phyloP scores from a whole-genome alignment of 1,284 basidiomycete genomes.

The Leccinum solheimii region DNA sequence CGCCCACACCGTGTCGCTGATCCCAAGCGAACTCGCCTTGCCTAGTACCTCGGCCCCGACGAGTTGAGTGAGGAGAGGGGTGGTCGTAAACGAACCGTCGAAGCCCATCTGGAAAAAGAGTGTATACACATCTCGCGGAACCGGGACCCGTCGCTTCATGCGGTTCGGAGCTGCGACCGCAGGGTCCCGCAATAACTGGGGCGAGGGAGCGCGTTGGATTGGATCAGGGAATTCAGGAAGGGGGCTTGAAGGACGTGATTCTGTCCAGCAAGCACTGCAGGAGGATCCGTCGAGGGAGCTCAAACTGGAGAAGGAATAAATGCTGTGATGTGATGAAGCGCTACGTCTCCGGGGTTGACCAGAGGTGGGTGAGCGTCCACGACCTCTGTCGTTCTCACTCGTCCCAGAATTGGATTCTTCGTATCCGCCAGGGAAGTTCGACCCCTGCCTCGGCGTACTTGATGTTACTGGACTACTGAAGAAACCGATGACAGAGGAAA shows the following conservation, averaged over 20 bases:
- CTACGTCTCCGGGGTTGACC: conserved; percentile 4
- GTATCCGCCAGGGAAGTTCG: conserved; percentile 17
- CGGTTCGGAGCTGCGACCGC: not conserved
- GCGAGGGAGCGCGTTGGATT: conserved; percentile 25
- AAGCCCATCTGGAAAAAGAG: conserved; percentile 42
- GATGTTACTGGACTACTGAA: not conserved
- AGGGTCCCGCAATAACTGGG: conserved; percentile 23
- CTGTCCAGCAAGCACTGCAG: conserved; percentile 36
- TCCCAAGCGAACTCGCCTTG: conserved; percentile 26
- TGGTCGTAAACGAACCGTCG: conserved; percentile 47
- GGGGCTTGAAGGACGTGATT: conserved; percentile 32
- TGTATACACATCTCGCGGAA: conserved; percentile 32
- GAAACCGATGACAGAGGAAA: conserved; percentile 21
- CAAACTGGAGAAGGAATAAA: conserved; percentile 45
- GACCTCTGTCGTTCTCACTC: conserved; percentile 4
- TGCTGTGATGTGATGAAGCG: conserved; percentile 32
- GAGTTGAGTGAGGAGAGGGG: conserved; percentile 32
- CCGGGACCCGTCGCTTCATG: not conserved
- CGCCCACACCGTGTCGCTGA: conserved; percentile 39
- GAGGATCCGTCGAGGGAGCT: conserved; percentile 44
- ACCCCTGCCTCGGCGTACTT: not conserved
- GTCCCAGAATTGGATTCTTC: conserved; percentile 7
- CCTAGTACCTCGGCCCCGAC: conserved; percentile 30
- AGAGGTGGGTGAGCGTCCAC: not conserved
- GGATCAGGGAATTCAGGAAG: conserved; percentile 22